These are phyloP conservation scores for Bruguiera sexangula DNA, from an alignment of 345 rosid genomes.

Conservation along the genomic window DNA sequence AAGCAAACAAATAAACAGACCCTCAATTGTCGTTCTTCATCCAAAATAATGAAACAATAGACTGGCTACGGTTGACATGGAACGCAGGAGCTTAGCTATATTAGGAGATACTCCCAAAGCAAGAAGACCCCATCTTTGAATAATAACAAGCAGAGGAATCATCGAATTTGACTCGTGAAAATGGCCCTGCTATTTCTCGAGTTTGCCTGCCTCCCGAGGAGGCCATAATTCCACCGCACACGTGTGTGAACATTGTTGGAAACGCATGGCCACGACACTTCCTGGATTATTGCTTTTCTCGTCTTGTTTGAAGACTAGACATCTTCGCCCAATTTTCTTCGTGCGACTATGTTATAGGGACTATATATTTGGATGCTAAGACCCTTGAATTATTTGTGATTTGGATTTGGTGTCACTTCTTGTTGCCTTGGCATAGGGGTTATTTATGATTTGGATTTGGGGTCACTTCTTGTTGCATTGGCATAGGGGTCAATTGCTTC, in stretches of 20 bases:
- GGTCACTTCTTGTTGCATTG: neutral
- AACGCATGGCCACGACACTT: neutral
- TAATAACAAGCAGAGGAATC: neutral
- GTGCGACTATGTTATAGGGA: neutral
- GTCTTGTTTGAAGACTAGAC: neutral
- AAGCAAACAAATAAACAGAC: too few relatives aligned
- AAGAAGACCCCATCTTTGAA: neutral
- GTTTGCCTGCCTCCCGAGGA: neutral
- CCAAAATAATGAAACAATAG: too few relatives aligned
- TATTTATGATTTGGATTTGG: neutral
- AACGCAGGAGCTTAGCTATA: too few relatives aligned
- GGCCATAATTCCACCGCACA: neutral
- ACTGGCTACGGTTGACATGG: too few relatives aligned
- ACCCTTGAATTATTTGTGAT: neutral
- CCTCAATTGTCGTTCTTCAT: too few relatives aligned
- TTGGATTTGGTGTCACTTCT: neutral
- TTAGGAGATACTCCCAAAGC: neutral
- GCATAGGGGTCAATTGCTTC: neutral
- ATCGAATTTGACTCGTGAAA: neutral
- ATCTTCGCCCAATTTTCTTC: too few relatives aligned
- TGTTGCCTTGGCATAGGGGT: neutral
- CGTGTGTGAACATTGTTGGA: constrained; percentile 4
- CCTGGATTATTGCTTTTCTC: neutral
- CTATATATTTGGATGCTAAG: neutral
- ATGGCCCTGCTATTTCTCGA: neutral